Evolutionary conservation across 108 stramenopile species (phyloP).

Genomic region (Pseudonitzschia multiseries): DNA sequence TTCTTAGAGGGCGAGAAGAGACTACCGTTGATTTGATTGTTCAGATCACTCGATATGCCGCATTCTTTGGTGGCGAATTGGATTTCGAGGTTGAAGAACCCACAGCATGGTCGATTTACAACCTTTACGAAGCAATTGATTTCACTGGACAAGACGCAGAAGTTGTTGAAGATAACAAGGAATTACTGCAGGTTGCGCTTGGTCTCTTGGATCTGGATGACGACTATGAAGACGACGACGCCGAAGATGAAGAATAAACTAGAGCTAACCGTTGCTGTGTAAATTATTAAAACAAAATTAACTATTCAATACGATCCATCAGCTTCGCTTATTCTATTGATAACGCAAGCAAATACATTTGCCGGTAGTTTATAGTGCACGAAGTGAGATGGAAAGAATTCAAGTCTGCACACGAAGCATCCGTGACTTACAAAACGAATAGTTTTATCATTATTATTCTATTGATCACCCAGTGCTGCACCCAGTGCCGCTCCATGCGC

Average conservation of each 20-base stretch:
- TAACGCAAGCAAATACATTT: too few species aligned
- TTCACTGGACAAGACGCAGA: conserved; percentile 56
- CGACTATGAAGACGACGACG: not conserved
- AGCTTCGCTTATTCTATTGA: too few species aligned
- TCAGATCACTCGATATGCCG: conserved; percentile 67
- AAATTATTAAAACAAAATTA: conserved; percentile 1
- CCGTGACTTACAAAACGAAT: too few species aligned
- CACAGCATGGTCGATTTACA: conserved; percentile 61
- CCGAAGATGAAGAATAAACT: conserved; percentile 2
- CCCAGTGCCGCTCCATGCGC: too few species aligned
- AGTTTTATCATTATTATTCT: too few species aligned
- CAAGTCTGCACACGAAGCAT: too few species aligned
- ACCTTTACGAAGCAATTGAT: conserved; percentile 74
- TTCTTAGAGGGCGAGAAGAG: conserved; percentile 75
- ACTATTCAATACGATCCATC: too few species aligned
- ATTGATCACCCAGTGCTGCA: too few species aligned
- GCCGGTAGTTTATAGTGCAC: too few species aligned
- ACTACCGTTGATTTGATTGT: conserved; percentile 67
- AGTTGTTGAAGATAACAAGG: conserved; percentile 54
- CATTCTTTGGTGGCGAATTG: conserved; percentile 75
- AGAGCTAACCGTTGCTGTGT: not conserved
- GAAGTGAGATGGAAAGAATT: too few species aligned
- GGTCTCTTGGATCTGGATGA: conserved; percentile 8
- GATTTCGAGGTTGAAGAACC: conserved; percentile 64
- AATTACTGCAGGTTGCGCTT: conserved; percentile 56